A percentile compares a stretch with the other conserved stretches of the same genome.
These are phyloP conservation scores for Podospora sp. DNA, from an alignment of 495 filamentous ascomycete species.

Conservation along the genomic window DNA sequence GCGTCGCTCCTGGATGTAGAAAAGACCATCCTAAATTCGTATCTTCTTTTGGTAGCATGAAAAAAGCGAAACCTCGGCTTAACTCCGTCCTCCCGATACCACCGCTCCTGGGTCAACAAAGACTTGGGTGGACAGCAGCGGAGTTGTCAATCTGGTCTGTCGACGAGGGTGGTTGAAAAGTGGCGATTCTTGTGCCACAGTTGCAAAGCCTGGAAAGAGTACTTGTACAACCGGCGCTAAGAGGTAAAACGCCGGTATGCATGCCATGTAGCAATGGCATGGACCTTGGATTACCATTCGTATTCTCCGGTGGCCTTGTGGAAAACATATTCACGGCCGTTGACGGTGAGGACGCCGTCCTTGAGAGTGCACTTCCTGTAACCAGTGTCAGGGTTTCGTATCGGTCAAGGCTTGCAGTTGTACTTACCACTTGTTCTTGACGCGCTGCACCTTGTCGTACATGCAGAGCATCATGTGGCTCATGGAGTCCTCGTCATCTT, in stretches of 20 bases:
- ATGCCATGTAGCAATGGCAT: neutral
- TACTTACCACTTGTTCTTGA: constrained; percentile 96
- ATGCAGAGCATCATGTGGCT: constrained; percentile 95
- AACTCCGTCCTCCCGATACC: neutral
- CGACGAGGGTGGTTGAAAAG: neutral
- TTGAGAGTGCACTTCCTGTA: constrained; percentile 90
- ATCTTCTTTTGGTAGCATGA: constrained; percentile 1
- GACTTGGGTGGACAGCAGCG: neutral
- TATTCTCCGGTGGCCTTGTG: constrained; percentile 97
- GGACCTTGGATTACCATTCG: constrained; percentile 71
- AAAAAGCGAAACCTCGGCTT: neutral
- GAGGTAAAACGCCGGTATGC: neutral
- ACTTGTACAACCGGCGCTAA: neutral
- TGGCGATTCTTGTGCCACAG: neutral
- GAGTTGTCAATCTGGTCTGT: neutral
- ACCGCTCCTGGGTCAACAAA: neutral
- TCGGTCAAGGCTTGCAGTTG: neutral
- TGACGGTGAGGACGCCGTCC: constrained; percentile 90
- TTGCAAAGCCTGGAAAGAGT: neutral
- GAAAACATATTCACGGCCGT: constrained; percentile 94
- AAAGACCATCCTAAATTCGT: neutral
- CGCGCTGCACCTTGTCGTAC: constrained; percentile 98
- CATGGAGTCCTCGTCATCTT: constrained; percentile 75
- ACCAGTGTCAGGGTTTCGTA: neutral
- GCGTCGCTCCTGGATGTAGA: neutral